Evolutionary conservation across 345 rosid genomes (phyloP), one percentile per base, ranked within the genome.

Genomic region (Gynandropsis gynandra): DNA sequence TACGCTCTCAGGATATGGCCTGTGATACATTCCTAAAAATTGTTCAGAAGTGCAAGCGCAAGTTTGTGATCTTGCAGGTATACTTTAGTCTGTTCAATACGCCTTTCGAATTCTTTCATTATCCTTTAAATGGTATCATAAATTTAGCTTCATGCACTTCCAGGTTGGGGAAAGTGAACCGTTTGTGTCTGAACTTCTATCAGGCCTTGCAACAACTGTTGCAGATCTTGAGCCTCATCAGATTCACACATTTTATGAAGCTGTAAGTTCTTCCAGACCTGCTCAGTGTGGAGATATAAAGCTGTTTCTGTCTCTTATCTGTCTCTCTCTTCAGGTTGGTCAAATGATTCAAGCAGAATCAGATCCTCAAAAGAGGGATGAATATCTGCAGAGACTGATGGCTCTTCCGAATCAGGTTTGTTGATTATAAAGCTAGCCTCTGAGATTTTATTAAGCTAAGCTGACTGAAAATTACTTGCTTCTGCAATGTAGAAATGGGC

Each of bases 11-110:
- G 99, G 97, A 93, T 63, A 93, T 93, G 99, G 99, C 97, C 34
- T 93, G 99, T 42, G 99, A 93, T 63, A 93, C 99, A 14, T 93
- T 93, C 73, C 80, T 93, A 73, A 93, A 93, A 77, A 93, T 93
- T 70, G 99, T 93, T 71, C 97, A 85, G 75, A 93, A 93, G 70
- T 93, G 99, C 83, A 93, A 81, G 76, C 81, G 97, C 39, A 88
- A 93, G 63, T 85, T 93, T 69, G 99, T 93, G 39, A 79, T 85
- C 50, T 67, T 83, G 18, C 99, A 93, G 97, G 99, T 85, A 63
- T 72, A 62, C 59, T 21, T 35, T 16, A 1, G 40, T 33, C 10
- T 27, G 40, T 44, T 45, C 27, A 29, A 21, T 58, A 12, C 29
- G n/a, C 44, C 14, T 52, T 50, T 38, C 35, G 4, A 4, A 34